A percentile compares a stretch with the other conserved stretches of the same genome.
phyloP scores from a whole-genome alignment of 2,329 filamentous ascomycete genomes.

The Sphaceloma murrayae region DNA sequence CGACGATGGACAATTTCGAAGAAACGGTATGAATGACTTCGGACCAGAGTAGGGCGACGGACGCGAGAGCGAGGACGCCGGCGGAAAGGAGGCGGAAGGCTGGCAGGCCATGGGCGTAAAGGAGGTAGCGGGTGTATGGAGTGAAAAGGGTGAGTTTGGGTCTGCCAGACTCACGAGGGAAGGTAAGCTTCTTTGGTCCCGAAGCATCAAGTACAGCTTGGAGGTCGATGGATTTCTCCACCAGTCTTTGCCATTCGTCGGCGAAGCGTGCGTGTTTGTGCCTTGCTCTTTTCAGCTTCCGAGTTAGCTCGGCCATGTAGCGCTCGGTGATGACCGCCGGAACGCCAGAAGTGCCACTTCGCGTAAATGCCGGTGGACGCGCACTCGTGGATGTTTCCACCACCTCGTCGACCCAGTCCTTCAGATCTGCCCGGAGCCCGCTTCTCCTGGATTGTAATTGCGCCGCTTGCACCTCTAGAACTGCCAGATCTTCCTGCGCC shows the following conservation, averaged over 20 bases:
- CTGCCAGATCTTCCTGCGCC: constrained; percentile 66
- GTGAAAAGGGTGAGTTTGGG: constrained; percentile 52
- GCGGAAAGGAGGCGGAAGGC: constrained; percentile 55
- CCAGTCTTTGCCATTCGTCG: constrained; percentile 73
- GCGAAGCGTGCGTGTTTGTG: constrained; percentile 76
- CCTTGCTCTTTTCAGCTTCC: constrained; percentile 68
- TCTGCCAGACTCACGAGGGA: constrained; percentile 34
- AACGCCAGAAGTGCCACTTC: constrained; percentile 31
- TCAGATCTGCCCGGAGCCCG: constrained; percentile 63
- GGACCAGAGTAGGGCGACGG: constrained; percentile 80
- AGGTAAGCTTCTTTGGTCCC: constrained; percentile 69
- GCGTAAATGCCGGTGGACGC: constrained; percentile 49
- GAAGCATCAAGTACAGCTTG: constrained; percentile 79
- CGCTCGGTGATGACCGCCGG: constrained; percentile 85
- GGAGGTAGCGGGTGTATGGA: constrained; percentile 70
- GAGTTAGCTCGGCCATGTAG: constrained; percentile 81
- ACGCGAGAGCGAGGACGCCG: constrained; percentile 61
- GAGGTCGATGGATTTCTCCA: constrained; percentile 62
- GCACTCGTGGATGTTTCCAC: constrained; percentile 56
- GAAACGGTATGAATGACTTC: constrained; percentile 68
- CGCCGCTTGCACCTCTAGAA: constrained; percentile 68
- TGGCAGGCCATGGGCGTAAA: constrained; percentile 66
- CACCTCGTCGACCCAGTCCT: constrained; percentile 94
- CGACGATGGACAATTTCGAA: constrained; percentile 57
- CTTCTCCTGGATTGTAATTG: constrained; percentile 74